A percentile compares a stretch with the other conserved stretches of the same genome.
Conservation (phyloP, 805 yeast species). For the Pichia cephalocereana region DNA sequence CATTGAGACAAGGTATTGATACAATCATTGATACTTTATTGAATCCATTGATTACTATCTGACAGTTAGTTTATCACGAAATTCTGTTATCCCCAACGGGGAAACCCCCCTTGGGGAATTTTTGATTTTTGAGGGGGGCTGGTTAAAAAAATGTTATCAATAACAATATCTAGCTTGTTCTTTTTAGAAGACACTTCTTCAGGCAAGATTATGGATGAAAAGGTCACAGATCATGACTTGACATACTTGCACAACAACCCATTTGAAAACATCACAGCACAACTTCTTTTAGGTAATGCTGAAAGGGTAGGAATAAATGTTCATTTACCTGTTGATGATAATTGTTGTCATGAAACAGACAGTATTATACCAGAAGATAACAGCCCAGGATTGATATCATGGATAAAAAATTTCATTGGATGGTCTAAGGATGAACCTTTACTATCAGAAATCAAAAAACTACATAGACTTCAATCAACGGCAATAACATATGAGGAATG, state of each 20-base stretch:
- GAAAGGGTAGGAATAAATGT: not conserved
- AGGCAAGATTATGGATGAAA: slow-evolving; percentile 4
- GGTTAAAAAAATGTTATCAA: no score
- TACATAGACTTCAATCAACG: slow-evolving; percentile 28
- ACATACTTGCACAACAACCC: slow-evolving; percentile 17
- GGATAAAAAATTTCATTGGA: not conserved
- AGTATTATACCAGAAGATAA: no score
- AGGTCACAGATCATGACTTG: slow-evolving; percentile 15
- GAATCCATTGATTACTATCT: no score
- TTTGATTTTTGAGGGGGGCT: no score
- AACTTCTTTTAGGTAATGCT: slow-evolving; percentile 5
- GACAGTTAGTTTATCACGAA: no score
- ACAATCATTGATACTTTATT: no score
- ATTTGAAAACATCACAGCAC: slow-evolving; percentile 20
- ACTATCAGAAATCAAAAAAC: not conserved
- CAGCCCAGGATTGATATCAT: not conserved
- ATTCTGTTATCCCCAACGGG: no score
- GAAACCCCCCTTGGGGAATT: no score
- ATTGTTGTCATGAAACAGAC: not conserved
- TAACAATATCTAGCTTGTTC: no score
- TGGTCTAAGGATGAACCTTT: not conserved
- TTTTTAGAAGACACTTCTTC: no score
- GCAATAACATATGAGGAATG: slow-evolving; percentile 49
- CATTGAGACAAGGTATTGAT: not conserved
- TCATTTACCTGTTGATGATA: not conserved